phyloP scores from a whole-genome alignment of 495 filamentous ascomycete species.

The Pseudevernia furfuracea region DNA sequence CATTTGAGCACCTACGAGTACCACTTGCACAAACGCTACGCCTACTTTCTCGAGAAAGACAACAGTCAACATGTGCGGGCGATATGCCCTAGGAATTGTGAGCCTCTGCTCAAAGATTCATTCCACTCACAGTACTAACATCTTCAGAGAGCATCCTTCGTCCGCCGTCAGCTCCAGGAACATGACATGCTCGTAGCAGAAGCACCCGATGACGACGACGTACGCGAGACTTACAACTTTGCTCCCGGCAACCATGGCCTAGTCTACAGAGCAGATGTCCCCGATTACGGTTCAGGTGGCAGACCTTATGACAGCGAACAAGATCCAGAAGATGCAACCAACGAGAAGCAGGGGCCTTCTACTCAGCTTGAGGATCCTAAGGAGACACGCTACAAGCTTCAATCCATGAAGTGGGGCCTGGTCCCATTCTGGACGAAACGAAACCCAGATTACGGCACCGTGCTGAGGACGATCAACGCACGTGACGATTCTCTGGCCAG shows the following conservation, averaged over 20 bases:
- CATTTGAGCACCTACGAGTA: not conserved
- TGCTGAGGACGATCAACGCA: conserved; percentile 89
- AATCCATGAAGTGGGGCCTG: conserved; percentile 89
- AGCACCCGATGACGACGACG: conserved; percentile 63
- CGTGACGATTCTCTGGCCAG: conserved; percentile 78
- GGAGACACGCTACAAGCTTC: conserved; percentile 64
- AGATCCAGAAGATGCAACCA: conserved; percentile 13
- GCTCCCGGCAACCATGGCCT: conserved; percentile 79
- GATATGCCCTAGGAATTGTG: conserved; percentile 76
- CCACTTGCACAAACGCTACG: not conserved
- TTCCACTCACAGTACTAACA: conserved; percentile 16
- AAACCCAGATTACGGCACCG: conserved; percentile 62
- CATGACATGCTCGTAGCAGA: conserved; percentile 72
- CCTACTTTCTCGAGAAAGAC: not conserved
- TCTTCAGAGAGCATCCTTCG: conserved; percentile 49
- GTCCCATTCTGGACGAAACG: conserved; percentile 90
- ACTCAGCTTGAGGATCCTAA: conserved; percentile 25
- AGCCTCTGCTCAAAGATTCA: conserved; percentile 25
- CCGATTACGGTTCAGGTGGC: conserved; percentile 45
- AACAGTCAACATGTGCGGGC: conserved; percentile 61
- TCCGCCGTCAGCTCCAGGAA: conserved; percentile 62
- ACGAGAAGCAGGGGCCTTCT: conserved; percentile 18
- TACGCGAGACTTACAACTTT: conserved; percentile 84
- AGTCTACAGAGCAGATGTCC: conserved; percentile 73
- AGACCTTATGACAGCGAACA: conserved; percentile 27